phyloP scores from a whole-genome alignment of 805 yeast genomes.

The Starmerella geochares region DNA sequence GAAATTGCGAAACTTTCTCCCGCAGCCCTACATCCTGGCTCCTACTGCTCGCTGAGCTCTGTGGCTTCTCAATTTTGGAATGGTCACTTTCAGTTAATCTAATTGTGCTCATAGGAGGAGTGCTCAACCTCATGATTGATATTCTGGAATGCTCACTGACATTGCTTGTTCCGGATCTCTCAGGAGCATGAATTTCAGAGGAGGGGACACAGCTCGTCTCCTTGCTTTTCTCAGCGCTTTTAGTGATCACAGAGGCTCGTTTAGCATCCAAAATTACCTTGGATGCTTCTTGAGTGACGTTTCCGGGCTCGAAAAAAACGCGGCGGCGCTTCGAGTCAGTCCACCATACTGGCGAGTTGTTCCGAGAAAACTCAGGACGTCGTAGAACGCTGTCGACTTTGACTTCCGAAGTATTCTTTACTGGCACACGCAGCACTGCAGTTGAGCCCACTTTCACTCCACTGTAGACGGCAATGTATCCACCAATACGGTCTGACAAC shows the following conservation, averaged over 20 bases:
- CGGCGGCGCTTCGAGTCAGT: constrained; percentile 2
- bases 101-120: too few species aligned
- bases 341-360: constrained; percentile 8
- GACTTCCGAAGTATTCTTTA: background rate
- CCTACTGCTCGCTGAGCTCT: too few species aligned
- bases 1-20: constrained; percentile 10
- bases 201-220: too few species aligned
- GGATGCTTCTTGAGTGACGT: background rate
- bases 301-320: background rate
- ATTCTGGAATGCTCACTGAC: too few species aligned
- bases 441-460: constrained; percentile 25
- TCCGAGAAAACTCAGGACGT: background rate
- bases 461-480: constrained; percentile 44
- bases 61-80: too few species aligned
- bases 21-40: background rate
- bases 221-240: background rate
- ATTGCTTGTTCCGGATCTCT: too few species aligned
- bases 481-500: constrained; percentile 78
- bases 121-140: too few species aligned
- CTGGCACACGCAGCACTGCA: constrained; percentile 21
- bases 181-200: too few species aligned
- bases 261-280: background rate
- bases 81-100: too few species aligned
- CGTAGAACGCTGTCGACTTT: background rate
- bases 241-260: background rate